These are phyloP conservation scores for Oenanthe sinensis DNA, from an alignment of 129 eudicot species.

Conservation along the genomic window DNA sequence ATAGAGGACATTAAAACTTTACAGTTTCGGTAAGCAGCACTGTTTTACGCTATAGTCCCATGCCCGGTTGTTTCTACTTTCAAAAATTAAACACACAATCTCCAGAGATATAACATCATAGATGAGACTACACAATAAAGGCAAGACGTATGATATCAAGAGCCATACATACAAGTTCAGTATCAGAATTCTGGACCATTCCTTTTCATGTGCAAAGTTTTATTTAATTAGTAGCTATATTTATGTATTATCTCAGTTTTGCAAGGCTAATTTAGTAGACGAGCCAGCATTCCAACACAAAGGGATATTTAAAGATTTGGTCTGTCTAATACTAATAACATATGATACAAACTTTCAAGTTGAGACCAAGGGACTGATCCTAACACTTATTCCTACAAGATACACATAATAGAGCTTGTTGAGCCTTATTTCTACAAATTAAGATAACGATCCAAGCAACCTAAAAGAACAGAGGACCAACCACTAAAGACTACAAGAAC, in stretches of 20 bases:
- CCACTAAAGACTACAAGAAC: neutral
- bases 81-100: neutral
- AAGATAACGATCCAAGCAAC: neutral
- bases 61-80: neutral
- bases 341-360: neutral
- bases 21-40: constrained; percentile 2
- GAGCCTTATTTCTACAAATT: neutral
- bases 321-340: neutral
- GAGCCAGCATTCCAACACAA: neutral
- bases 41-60: neutral
- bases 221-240: neutral
- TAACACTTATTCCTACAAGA: constrained; percentile 8
- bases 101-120: neutral
- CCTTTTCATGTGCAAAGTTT: neutral
- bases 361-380: neutral
- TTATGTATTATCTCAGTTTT: neutral
- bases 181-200: neutral
- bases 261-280: neutral
- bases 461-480: neutral
- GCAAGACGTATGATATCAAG: neutral
- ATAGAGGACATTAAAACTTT: neutral
- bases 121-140: neutral
- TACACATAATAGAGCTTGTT: neutral
- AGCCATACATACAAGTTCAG: neutral
- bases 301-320: neutral